Percentiles rank a stretch among this genome's conserved stretches.
Conservation (phyloP, 768 basidiomycete species). For the Lentinula guzmanii region DNA sequence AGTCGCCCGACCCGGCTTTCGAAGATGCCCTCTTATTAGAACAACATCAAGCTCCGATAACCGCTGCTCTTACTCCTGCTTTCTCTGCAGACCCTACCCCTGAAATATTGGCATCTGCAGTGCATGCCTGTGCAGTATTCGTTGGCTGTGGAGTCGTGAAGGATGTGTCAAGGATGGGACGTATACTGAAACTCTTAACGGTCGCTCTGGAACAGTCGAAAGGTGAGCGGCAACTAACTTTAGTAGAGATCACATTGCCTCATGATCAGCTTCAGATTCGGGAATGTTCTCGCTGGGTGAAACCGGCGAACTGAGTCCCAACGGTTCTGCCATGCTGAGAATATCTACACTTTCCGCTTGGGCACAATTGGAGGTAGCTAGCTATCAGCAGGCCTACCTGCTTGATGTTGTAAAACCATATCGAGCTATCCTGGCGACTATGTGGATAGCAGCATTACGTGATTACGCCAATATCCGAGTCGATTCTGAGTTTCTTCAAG, state of each 20-base stretch:
- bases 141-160: slow-evolving; percentile 94
- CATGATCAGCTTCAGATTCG: slow-evolving; percentile 44
- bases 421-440: slow-evolving; percentile 59
- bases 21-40: slow-evolving; percentile 86
- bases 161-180: slow-evolving; percentile 86
- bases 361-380: slow-evolving; percentile 87
- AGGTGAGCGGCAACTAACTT: slow-evolving; percentile 38
- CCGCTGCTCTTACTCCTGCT: slow-evolving; percentile 93
- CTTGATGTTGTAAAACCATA: slow-evolving; percentile 79
- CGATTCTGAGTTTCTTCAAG: slow-evolving; percentile 82
- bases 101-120: slow-evolving; percentile 88
- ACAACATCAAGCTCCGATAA: slow-evolving; percentile 97
- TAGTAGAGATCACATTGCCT: background rate
- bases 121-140: slow-evolving; percentile 91
- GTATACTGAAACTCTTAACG: slow-evolving; percentile 85
- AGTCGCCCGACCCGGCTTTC: slow-evolving; percentile 87
- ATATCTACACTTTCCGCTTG: slow-evolving; percentile 92
- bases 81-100: slow-evolving; percentile 95
- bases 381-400: slow-evolving; percentile 68
- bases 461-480: slow-evolving; percentile 91
- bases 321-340: slow-evolving; percentile 91
- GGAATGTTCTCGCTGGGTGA: slow-evolving; percentile 85
- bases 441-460: slow-evolving; percentile 85
- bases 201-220: slow-evolving; percentile 86
- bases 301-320: slow-evolving; percentile 81